Percentiles rank a stretch among this genome's conserved stretches.
phyloP scores from a whole-genome alignment of 2,329 filamentous ascomycete genomes.

The Fusarium mexicanum region DNA sequence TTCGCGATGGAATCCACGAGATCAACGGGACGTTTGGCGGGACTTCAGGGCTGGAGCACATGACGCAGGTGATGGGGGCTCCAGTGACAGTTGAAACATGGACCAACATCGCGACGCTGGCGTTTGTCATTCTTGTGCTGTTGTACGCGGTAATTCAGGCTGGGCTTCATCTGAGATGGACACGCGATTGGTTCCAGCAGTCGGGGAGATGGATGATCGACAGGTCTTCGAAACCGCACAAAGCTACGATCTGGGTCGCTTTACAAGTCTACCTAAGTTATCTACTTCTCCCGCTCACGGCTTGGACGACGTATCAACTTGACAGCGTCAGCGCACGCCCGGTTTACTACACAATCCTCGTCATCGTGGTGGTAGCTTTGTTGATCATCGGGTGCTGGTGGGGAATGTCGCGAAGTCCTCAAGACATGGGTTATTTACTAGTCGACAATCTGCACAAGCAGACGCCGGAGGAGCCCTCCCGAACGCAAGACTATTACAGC shows the following conservation, averaged over 20 bases:
- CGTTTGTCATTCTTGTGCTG: constrained; percentile 66
- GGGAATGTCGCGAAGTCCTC: constrained; percentile 37
- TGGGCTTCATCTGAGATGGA: constrained; percentile 26
- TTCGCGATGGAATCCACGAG: constrained; percentile 68
- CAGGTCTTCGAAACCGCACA: constrained; percentile 44
- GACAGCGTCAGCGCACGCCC: constrained; percentile 28
- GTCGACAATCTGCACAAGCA: constrained; percentile 70
- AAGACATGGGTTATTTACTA: constrained; percentile 45
- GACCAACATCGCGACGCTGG: constrained; percentile 73
- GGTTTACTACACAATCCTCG: constrained; percentile 48
- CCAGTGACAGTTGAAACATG: constrained; percentile 70
- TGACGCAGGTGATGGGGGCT: constrained; percentile 76
- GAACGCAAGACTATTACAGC: constrained; percentile 61
- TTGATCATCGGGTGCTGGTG: constrained; percentile 44
- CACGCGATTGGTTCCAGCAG: constrained; percentile 55
- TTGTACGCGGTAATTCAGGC: constrained; percentile 65
- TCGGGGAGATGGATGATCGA: constrained; percentile 42
- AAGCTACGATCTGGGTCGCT: constrained; percentile 56
- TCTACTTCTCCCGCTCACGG: constrained; percentile 76
- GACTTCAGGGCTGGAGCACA: constrained; percentile 67
- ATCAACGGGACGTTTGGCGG: constrained; percentile 70
- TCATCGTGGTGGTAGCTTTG: constrained; percentile 29
- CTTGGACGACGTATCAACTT: constrained; percentile 78
- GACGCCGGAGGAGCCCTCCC: constrained; percentile 54
- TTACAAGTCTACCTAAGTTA: constrained; percentile 79